Evolutionary conservation across 371 early-diverging fungal genomes (phyloP).

Genomic region (Mortierella sp.): DNA sequence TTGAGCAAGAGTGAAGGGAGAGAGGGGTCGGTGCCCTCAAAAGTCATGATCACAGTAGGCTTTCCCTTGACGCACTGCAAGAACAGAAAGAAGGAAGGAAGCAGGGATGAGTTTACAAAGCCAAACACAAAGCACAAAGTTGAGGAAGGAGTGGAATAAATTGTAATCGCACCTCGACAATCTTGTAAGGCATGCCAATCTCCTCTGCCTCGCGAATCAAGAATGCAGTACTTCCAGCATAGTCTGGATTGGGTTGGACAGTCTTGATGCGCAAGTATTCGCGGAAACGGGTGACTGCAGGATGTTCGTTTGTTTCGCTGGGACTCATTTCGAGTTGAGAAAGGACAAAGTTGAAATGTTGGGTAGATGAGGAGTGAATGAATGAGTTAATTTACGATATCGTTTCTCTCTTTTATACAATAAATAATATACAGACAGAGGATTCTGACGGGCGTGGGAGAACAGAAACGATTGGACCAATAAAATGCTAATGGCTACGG

Average conservation of each 20-base stretch:
- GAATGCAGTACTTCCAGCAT: conserved; percentile 66
- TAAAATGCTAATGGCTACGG: not conserved
- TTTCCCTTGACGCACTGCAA: conserved; percentile 63
- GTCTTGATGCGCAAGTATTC: conserved; percentile 85
- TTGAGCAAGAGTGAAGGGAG: conserved; percentile 76
- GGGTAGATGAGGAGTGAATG: not conserved
- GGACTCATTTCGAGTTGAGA: conserved; percentile 22
- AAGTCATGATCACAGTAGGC: conserved; percentile 79
- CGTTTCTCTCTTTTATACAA: not conserved
- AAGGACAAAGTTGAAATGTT: not conserved
- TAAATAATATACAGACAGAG: too few relatives aligned
- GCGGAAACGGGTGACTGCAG: conserved; percentile 75
- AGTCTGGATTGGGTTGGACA: conserved; percentile 86
- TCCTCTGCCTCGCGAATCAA: conserved; percentile 74
- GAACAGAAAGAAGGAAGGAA: too few relatives aligned
- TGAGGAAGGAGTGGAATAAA: not conserved
- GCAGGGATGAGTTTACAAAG: not conserved
- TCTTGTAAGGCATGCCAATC: conserved; percentile 66
- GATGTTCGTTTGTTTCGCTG: conserved; percentile 38
- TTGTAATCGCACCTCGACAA: conserved; percentile 59
- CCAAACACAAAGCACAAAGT: not conserved
- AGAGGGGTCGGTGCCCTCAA: conserved; percentile 66
- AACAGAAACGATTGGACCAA: not conserved
- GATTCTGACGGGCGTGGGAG: conserved; percentile 3
- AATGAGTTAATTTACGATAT: not conserved